These are phyloP conservation scores for Brachypodium distachyon DNA, from an alignment of 202 grass and related monocot species.

Conservation along the genomic window DNA sequence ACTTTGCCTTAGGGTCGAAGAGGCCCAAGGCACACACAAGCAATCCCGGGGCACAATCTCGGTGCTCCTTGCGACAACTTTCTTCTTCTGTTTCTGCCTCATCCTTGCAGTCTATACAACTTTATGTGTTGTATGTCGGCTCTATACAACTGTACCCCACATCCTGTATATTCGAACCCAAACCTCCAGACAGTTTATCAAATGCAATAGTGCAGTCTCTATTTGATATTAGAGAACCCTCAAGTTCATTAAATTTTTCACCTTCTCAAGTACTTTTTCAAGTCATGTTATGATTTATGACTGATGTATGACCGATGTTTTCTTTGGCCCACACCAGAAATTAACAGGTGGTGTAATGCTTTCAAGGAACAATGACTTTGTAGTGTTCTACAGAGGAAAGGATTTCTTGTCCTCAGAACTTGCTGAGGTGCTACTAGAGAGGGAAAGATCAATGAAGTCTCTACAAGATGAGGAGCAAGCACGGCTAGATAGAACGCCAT, in stretches of 20 bases:
- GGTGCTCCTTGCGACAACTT: no score
- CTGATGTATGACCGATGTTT: conserved; percentile 15
- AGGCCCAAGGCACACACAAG: no score
- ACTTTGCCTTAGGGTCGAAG: no score
- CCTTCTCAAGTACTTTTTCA: not conserved
- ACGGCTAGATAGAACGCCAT: conserved; percentile 34
- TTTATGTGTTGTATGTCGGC: no score
- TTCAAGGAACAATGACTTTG: conserved; percentile 89
- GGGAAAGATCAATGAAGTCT: conserved; percentile 69
- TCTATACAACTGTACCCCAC: not conserved
- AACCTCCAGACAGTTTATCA: not conserved
- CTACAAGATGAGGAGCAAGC: conserved; percentile 89
- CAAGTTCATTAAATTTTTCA: not conserved
- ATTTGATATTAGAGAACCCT: not conserved
- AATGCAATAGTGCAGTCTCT: not conserved
- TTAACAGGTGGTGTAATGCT: conserved; percentile 84
- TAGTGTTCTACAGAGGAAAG: conserved; percentile 98
- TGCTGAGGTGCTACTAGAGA: conserved; percentile 60
- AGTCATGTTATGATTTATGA: not conserved
- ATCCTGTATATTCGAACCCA: not conserved
- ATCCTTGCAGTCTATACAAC: no score
- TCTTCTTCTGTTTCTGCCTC: no score
- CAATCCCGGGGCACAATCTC: no score
- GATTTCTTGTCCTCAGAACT: conserved; percentile 87
- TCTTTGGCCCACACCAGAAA: conserved; percentile 54